phyloP scores from a whole-genome alignment of 345 rosid genomes.

The Gossypium mustelinum region DNA sequence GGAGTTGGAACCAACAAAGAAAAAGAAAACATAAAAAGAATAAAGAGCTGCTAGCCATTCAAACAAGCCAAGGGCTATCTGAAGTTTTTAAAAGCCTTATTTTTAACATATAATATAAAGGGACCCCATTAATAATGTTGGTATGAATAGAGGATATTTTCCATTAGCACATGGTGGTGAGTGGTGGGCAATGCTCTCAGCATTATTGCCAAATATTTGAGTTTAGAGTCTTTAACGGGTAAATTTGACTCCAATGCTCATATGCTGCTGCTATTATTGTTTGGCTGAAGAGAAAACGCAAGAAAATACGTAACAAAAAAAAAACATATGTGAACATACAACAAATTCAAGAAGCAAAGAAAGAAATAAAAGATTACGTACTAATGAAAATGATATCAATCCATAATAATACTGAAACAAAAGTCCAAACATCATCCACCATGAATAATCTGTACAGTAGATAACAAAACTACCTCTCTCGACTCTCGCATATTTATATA shows the following conservation, averaged over 20 bases:
- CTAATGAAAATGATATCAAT: conserved; percentile 10
- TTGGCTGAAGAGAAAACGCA: conserved; percentile 11
- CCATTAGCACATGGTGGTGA: background rate
- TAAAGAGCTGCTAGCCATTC: background rate
- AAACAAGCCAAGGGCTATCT: background rate
- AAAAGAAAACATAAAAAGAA: background rate
- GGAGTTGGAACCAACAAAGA: background rate
- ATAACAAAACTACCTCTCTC: background rate
- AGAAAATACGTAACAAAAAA: background rate
- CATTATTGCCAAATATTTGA: background rate
- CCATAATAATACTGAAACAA: conserved; percentile 4
- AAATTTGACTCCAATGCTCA: background rate
- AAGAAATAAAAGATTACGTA: background rate
- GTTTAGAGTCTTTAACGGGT: background rate
- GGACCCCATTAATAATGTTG: background rate
- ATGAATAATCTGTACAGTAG: background rate
- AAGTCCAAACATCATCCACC: background rate
- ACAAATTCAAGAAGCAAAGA: too few species aligned
- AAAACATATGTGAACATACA: background rate
- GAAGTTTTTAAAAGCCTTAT: background rate
- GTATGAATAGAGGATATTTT: background rate
- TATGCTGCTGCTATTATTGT: background rate
- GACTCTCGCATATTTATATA: background rate
- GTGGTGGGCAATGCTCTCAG: background rate
- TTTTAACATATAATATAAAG: background rate